Conservation (phyloP, 306 rosid genomes). For the Trifolium dubium region DNA sequence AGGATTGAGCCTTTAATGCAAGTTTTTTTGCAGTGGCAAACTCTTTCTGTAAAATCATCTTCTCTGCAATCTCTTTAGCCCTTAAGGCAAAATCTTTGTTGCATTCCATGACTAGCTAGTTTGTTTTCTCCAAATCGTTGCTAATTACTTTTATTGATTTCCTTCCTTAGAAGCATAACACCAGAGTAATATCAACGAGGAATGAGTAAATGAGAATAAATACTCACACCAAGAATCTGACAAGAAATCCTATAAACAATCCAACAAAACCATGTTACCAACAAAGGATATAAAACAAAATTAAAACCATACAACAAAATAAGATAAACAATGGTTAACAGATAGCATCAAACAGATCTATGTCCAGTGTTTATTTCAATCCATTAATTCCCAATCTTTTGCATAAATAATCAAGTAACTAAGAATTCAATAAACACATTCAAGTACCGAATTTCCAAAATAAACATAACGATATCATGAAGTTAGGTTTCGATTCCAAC, state of each 20-base stretch:
- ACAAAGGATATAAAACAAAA: conserved; percentile 33
- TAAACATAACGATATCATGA: conserved; percentile 36
- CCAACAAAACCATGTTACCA: conserved; percentile 43
- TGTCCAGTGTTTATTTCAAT: conserved; percentile 30
- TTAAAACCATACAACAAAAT: neutral
- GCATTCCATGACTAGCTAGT: conserved; percentile 61
- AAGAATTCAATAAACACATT: conserved; percentile 27
- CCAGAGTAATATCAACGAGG: conserved; percentile 29
- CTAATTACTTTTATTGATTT: conserved; percentile 11
- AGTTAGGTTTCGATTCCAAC: conserved; percentile 23
- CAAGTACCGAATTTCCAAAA: conserved; percentile 37
- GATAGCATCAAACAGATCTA: conserved; percentile 5
- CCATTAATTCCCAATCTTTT: conserved; percentile 37
- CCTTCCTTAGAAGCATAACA: conserved; percentile 35
- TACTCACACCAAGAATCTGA: conserved; percentile 25
- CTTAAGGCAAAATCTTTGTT: conserved; percentile 59
- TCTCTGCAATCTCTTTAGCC: conserved; percentile 74
- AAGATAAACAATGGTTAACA: conserved; percentile 28
- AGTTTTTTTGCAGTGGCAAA: conserved; percentile 57
- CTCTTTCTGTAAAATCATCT: conserved; percentile 54
- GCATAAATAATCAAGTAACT: conserved; percentile 36
- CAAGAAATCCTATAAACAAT: conserved; percentile 39
- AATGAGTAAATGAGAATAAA: conserved; percentile 35
- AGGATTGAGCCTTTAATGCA: conserved; percentile 66
- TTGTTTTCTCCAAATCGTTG: conserved; percentile 35